Evolutionary conservation across 108 stramenopile genomes (phyloP).

Genomic region (Stephanodiscus triporus): DNA sequence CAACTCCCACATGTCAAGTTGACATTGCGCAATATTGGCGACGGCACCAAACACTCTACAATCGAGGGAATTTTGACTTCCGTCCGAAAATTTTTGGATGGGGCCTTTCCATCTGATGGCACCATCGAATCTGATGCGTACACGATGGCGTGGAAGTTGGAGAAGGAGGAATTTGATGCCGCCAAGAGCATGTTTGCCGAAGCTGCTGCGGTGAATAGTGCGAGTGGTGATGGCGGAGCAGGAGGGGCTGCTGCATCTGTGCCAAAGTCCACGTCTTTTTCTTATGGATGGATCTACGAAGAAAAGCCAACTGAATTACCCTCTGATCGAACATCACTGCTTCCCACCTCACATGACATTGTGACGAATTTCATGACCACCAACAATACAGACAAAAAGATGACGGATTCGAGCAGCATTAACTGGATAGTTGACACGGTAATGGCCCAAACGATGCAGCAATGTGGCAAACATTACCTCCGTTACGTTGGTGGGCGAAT

Average conservation of each 20-base stretch:
- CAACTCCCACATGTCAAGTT: conserved; percentile 52
- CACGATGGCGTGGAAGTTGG: conserved; percentile 36
- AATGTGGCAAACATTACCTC: conserved; percentile 41
- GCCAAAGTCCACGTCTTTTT: conserved; percentile 11
- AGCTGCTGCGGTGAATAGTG: neutral
- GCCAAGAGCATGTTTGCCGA: conserved; percentile 32
- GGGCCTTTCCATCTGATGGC: conserved; percentile 28
- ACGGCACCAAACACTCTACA: conserved; percentile 12
- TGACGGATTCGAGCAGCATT: neutral
- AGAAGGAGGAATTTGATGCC: conserved; percentile 36
- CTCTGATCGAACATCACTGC: conserved; percentile 2
- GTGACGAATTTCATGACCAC: conserved; percentile 24
- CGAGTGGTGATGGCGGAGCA: neutral
- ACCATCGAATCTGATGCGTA: conserved; percentile 21
- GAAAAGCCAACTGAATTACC: conserved; percentile 7
- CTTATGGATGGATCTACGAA: conserved; percentile 26
- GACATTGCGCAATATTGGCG: conserved; percentile 43
- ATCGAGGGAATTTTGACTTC: conserved; percentile 35
- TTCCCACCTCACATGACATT: conserved; percentile 22
- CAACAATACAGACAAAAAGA: conserved; percentile 14
- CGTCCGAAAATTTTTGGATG: conserved; percentile 39
- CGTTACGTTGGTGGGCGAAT: conserved; percentile 28
- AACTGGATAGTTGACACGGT: conserved; percentile 32
- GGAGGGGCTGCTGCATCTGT: neutral
- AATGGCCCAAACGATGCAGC: conserved; percentile 46